Evolutionary conservation across 148 eudicot genomes (phyloP).

Genomic region (Beta vulgaris): DNA sequence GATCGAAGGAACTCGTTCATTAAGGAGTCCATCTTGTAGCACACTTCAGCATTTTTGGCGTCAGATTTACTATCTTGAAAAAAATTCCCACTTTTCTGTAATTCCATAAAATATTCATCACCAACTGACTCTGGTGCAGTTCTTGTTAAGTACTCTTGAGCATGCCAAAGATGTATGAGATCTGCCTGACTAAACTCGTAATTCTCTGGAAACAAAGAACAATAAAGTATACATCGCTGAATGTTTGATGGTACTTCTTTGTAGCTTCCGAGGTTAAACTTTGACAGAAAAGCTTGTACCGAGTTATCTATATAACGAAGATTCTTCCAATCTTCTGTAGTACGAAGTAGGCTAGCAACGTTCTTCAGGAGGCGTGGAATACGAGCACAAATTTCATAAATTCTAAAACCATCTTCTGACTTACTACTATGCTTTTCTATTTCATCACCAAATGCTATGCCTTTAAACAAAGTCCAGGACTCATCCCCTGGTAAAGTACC

Average conservation of each 20-base stretch:
- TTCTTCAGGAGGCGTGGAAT: background rate
- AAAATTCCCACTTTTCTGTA: background rate
- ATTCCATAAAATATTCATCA: background rate
- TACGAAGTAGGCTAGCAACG: background rate
- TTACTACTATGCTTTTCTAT: background rate
- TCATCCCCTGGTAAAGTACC: background rate
- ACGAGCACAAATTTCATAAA: background rate
- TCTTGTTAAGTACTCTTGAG: background rate
- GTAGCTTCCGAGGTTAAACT: background rate
- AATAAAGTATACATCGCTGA: background rate
- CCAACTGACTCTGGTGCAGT: background rate
- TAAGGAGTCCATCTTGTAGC: background rate
- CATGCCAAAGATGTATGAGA: slow-evolving; percentile 10
- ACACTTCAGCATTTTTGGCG: background rate
- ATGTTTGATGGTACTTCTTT: background rate
- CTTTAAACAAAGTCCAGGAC: background rate
- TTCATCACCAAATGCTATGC: background rate
- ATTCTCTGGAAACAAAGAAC: background rate
- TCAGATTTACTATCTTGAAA: background rate
- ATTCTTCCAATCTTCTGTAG: background rate
- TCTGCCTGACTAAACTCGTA: background rate
- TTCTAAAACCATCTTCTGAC: background rate
- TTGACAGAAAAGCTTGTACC: background rate
- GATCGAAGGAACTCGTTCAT: background rate
- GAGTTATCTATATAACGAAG: background rate